phyloP scores from a whole-genome alignment of 1,284 basidiomycete species.

The Lentinus polychrous region DNA sequence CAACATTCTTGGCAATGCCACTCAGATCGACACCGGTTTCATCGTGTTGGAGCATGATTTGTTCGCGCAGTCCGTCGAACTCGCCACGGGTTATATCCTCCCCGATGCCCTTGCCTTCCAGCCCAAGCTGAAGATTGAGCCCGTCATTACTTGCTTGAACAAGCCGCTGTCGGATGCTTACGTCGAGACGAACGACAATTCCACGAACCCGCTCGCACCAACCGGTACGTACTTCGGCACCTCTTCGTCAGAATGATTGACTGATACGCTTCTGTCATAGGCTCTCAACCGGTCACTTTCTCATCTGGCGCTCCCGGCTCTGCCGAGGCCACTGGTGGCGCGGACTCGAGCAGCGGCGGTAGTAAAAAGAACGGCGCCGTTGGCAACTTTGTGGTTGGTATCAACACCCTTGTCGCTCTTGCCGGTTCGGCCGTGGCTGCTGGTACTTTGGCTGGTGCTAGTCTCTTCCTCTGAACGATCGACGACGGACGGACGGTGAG shows the following conservation, averaged over 20 bases:
- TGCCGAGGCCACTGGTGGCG: conserved; percentile 20
- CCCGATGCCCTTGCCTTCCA: conserved; percentile 58
- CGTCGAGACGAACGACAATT: conserved; percentile 62
- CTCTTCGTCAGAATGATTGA: neutral
- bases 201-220: conserved; percentile 38
- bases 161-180: conserved; percentile 53
- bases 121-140: conserved; percentile 54
- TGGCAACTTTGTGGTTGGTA: conserved; percentile 6
- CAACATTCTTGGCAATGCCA: conserved; percentile 49
- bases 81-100: conserved; percentile 67
- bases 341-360: conserved; percentile 1
- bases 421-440: conserved; percentile 13
- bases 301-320: conserved; percentile 32
- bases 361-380: conserved; percentile 12
- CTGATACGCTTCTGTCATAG: no score
- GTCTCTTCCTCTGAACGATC: conserved; percentile 1
- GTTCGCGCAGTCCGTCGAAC: conserved; percentile 60
- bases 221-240: neutral
- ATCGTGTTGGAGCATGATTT: conserved; percentile 75
- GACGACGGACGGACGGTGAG: neutral
- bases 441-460: conserved; percentile 4
- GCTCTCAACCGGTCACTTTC: conserved; percentile 20
- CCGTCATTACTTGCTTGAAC: conserved; percentile 64
- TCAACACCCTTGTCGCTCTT: conserved; percentile 11
- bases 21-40: conserved; percentile 47